phyloP scores from a whole-genome alignment of 1,139 yeast genomes.

The Candida anutae region DNA sequence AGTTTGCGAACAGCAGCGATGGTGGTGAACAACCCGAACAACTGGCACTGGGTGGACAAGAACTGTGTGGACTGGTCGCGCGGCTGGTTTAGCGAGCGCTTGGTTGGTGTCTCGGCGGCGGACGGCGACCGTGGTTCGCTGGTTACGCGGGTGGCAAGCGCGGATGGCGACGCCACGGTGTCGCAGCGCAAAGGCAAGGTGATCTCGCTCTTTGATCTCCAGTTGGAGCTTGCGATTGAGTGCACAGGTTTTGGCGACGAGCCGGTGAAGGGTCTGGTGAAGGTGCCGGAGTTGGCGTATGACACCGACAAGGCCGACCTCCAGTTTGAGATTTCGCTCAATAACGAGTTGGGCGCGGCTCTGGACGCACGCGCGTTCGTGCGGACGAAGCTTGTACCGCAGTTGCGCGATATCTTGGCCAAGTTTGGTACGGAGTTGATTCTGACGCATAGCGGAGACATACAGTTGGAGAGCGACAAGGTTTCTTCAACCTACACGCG shows the following conservation, averaged over 20 bases:
- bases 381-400: slow-evolving; percentile 58
- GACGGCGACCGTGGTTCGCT: slow-evolving; percentile 27
- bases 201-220: slow-evolving; percentile 80
- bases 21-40: slow-evolving; percentile 46
- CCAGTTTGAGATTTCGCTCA: slow-evolving; percentile 69
- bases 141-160: slow-evolving; percentile 51
- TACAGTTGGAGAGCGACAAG: slow-evolving; percentile 62
- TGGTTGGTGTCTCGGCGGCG: slow-evolving; percentile 43
- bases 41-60: slow-evolving; percentile 97
- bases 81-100: slow-evolving; percentile 57
- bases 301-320: slow-evolving; percentile 81
- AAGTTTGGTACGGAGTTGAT: slow-evolving; percentile 76
- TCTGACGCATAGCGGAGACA: slow-evolving; percentile 70
- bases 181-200: slow-evolving; percentile 96
- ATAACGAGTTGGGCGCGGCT: slow-evolving; percentile 50
- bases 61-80: slow-evolving; percentile 91
- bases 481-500: slow-evolving; percentile 64
- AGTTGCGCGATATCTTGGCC: slow-evolving; percentile 51
- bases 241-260: slow-evolving; percentile 37
- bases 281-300: slow-evolving; percentile 90
- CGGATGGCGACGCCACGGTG: slow-evolving; percentile 95
- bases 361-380: slow-evolving; percentile 46
- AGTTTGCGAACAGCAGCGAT: no score
- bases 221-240: slow-evolving; percentile 51
- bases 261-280: slow-evolving; percentile 53